Evolutionary conservation across 345 rosid genomes (phyloP), one percentile per base, ranked within the genome.

Genomic region (Stellera chamaejasme): DNA sequence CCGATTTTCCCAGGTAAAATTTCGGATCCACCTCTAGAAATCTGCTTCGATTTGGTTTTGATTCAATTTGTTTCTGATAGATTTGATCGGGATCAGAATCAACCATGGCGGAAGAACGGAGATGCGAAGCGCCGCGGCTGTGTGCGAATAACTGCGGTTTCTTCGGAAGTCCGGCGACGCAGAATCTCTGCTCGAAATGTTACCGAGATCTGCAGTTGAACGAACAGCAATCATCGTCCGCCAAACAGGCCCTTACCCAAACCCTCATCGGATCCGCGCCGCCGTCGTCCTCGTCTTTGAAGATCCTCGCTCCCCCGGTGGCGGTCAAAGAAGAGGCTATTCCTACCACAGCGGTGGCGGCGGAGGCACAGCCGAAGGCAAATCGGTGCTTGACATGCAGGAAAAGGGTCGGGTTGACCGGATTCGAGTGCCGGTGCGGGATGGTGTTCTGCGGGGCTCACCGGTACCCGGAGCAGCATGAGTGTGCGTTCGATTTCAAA

Each of bases 61-160:
- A 8, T 32, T 32, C 39, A 19, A 19, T 19, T 32, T 32, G 7
- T 32, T 32, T 0, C 9, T 32, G 7, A 0, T 3, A 32, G 39
- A 32, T 32, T 32, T 32, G 39, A 32, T 8, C 39, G 39, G 39
- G 4, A 32, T 4, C 5, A 3, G 39, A 32, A 32, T 32, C 39
- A 32, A 8, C 39, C 39, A 32, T 32, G 39, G 39, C 39, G 39
- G 39, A 32, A 32, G 39, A 32, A 32, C 39, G 39, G 39, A 32
- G 39, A 32, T 32, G 39, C 39, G 39, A 32, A 8, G 39, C 39
- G 50, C 54, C 11, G 54, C 11, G 60, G 54, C 69, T 74, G 4
- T 74, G 78, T 36, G 72, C 59, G 1, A 66, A 56, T 2, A 69
- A 67, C 3, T 74, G 78, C 45, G 74, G 78, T 5, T 74, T 74